Percentiles rank a stretch among this genome's conserved stretches.
These are phyloP conservation scores for Alnus glutinosa DNA, from an alignment of 306 rosid species.

Conservation along the genomic window DNA sequence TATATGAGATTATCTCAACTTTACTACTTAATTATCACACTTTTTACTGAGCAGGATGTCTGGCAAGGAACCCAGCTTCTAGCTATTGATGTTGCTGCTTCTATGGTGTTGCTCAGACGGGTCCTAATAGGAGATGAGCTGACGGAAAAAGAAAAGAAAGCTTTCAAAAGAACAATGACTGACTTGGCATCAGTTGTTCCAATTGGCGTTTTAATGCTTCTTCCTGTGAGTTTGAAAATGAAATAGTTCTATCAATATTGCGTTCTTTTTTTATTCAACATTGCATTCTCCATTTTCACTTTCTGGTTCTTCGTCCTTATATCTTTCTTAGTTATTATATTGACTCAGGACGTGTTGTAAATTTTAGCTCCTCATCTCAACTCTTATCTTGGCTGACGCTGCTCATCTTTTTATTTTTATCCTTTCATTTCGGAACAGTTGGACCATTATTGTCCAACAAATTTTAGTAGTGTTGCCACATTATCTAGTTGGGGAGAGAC, in stretches of 20 bases:
- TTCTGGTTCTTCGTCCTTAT: neutral
- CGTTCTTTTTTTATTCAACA: slow-evolving; percentile 15
- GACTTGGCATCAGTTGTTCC: slow-evolving; percentile 98
- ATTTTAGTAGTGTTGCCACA: neutral
- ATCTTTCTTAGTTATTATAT: neutral
- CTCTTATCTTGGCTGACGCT: neutral
- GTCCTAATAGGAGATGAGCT: slow-evolving; percentile 79
- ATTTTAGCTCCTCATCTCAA: neutral
- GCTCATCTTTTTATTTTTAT: neutral
- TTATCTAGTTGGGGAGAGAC: neutral
- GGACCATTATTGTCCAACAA: neutral
- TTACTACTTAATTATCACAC: slow-evolving; percentile 15
- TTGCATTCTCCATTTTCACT: slow-evolving; percentile 1
- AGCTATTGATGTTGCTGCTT: slow-evolving; percentile 82
- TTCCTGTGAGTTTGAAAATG: slow-evolving; percentile 64
- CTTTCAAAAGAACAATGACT: slow-evolving; percentile 77
- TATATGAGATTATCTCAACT: slow-evolving; percentile 19
- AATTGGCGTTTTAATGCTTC: slow-evolving; percentile 90
- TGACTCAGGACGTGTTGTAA: neutral
- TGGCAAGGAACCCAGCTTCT: slow-evolving; percentile 99
- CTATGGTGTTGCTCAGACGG: slow-evolving; percentile 76
- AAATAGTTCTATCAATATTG: slow-evolving; percentile 13
- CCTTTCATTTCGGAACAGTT: neutral
- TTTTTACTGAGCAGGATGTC: slow-evolving; percentile 65
- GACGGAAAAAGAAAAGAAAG: slow-evolving; percentile 84